Base-by-base conservation (phyloP, 257 asterid genomes). In the Leptodermis oblonga region DNA sequence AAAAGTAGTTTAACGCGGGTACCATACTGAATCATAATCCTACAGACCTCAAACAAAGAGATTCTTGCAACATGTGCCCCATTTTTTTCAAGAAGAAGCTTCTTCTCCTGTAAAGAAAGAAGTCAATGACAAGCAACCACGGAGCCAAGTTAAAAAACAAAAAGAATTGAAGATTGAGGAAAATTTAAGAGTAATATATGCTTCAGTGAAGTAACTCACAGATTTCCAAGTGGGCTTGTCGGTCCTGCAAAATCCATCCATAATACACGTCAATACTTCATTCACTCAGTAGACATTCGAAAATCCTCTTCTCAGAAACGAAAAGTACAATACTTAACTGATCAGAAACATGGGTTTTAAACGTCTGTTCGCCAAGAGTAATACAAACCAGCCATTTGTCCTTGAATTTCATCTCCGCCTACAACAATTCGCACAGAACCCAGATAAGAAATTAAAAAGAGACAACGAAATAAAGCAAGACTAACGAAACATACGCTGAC, bases 381-480 rank as follows among this genome's bases (percentile, higher is more conserved):
- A 94, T 86, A 75, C 97, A 91, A 7, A 88, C 96, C 60, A 94
- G 84, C 97, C 96, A 94, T 75, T 89, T 94, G 81, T 94, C 99
- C 89, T 87, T 91, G 80, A 91, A 89, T 56, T 80, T 71, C 99
- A 94, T 89, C 82, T 91, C 96, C 85, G 97, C 99, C 98, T 93
- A 36, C 12, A 76, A 65, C 65, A 60, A 2, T 34, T 48, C 15
- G 25, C 23, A 48, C 36, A 42, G 0, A 45, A 25, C 22, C n/a
- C 43, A 52, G 39, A 43, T 46, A 34, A 18, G 9, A 28, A 15
- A 23, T 25, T 1, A 28, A 3, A 58, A 17, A 30, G 7, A 17
- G 15, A 46, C 28, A 7, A 25, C 33, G 12, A 30, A 25, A 76
- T 56, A 25, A 17, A 26, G 62, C 25, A 41, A 7, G 17, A 28